Evolutionary conservation across 805 yeast species (phyloP), one percentile per base, ranked within the genome.

Genomic region (Nakazawaea populi): DNA sequence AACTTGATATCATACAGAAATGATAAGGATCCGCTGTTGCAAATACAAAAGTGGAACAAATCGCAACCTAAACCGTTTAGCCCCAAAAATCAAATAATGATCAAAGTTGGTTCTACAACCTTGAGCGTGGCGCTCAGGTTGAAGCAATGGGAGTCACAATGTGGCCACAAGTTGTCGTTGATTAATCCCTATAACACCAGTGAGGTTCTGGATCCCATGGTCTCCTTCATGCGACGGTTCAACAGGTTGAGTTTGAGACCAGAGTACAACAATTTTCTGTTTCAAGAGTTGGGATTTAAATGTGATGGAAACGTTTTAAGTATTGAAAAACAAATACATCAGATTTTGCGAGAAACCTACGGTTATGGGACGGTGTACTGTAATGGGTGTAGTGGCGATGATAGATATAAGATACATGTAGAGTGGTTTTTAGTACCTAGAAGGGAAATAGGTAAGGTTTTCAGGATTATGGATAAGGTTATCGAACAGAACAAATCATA

Each of bases 341-440:
- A 52, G 9, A 48, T 50, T 8, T 58, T 80, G 12, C 59, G 74
- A 14, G 47, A 53, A 7, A 60, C 50, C 39, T 80, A 70, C 55
- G 85, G 85, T 1, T 62, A 64, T 30, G 82, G 83, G 1, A 70
- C 67, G 42, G 60, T 80, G 11, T 70, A 64, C 48, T 80, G 85
- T 59, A 70, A 70, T 11, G 76, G 76, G 3, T 79, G 84, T 58
- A 47, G 52, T 39, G 4, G 6, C 7, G 48, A 49, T 9, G 52
- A 49, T 18, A 44, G 45, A 11, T 18, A 14, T 27, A 68, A 67
- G 36, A 60, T 73, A 10, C 85, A 80, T 58, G 68, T 67, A 12
- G 85, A 80, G 57, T 80, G 85, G 84, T 80, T 80, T 54, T 60
- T 77, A n/a, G 60, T 80, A 0, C 82, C 83, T 0, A 70, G 76